Percentiles rank a stretch among this genome's conserved stretches.
phyloP scores from a whole-genome alignment of 2,329 filamentous ascomycete species.

The Macrophomina phaseolina region DNA sequence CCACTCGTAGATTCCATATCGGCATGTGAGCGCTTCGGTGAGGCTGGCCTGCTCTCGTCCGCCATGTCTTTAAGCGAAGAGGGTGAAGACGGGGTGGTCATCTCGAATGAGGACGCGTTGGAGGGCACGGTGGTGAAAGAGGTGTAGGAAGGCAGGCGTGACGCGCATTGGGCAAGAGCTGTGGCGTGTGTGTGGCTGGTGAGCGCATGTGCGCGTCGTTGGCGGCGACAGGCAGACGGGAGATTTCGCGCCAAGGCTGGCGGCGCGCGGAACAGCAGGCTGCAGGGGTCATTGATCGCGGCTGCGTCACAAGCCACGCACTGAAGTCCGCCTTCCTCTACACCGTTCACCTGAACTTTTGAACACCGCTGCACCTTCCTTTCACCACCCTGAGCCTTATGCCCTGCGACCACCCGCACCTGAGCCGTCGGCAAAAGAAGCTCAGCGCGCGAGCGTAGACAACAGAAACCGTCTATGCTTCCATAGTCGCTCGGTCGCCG shows the following conservation, averaged over 20 bases:
- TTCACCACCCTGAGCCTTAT: neutral
- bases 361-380: conserved; percentile 1
- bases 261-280: neutral
- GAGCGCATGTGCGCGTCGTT: neutral
- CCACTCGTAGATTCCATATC: conserved; percentile 32
- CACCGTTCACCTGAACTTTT: neutral
- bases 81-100: neutral
- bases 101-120: neutral
- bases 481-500: conserved; percentile 20
- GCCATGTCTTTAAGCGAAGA: neutral
- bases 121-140: neutral
- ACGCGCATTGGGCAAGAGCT: too few relatives aligned
- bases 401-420: neutral
- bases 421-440: neutral
- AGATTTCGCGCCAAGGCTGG: conserved; percentile 11
- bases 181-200: conserved; percentile 12
- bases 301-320: conserved; percentile 22
- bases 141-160: too few relatives aligned
- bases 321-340: conserved; percentile 1
- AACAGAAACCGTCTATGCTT: conserved; percentile 9
- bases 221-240: neutral
- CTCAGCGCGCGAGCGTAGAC: neutral
- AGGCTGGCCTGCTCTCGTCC: neutral
- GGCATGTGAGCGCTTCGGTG: conserved; percentile 24
- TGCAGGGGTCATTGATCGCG: conserved; percentile 6